These are phyloP conservation scores for Chlamydomonas eustigma DNA, from an alignment of 139 green algal species.

Conservation along the genomic window DNA sequence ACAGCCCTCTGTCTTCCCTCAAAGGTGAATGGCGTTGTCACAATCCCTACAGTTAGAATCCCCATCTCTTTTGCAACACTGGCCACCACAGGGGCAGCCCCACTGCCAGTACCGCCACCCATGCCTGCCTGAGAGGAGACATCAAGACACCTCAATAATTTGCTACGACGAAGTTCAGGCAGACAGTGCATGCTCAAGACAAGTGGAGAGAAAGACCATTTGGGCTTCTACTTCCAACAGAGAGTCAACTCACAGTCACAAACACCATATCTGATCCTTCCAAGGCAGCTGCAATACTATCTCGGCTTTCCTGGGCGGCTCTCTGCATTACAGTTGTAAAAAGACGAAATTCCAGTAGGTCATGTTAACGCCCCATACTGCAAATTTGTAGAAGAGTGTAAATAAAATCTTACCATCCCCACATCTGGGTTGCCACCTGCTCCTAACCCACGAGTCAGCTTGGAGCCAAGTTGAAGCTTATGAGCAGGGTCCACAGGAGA, in stretches of 20 bases:
- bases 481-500: conserved; percentile 57
- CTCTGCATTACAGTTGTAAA: conserved; percentile 40
- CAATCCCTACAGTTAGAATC: conserved; percentile 94
- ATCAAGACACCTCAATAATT: too few species aligned
- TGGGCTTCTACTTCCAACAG: too few species aligned
- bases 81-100: conserved; percentile 89
- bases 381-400: too few species aligned
- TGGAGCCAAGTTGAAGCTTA: conserved; percentile 83
- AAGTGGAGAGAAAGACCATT: neutral
- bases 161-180: neutral
- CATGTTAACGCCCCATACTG: too few species aligned
- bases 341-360: neutral
- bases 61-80: conserved; percentile 76
- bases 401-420: conserved; percentile 52
- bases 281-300: conserved; percentile 65
- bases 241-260: conserved; percentile 11
- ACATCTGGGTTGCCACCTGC: conserved; percentile 85
- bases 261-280: conserved; percentile 79
- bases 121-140: conserved; percentile 79
- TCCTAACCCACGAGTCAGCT: conserved; percentile 85
- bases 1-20: conserved; percentile 79
- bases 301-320: conserved; percentile 71
- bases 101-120: conserved; percentile 93
- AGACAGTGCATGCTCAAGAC: neutral
- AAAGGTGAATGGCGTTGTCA: conserved; percentile 95